Evolutionary conservation across 2,329 filamentous ascomycete species (phyloP).

Genomic region (Fusarium coffeatum): DNA sequence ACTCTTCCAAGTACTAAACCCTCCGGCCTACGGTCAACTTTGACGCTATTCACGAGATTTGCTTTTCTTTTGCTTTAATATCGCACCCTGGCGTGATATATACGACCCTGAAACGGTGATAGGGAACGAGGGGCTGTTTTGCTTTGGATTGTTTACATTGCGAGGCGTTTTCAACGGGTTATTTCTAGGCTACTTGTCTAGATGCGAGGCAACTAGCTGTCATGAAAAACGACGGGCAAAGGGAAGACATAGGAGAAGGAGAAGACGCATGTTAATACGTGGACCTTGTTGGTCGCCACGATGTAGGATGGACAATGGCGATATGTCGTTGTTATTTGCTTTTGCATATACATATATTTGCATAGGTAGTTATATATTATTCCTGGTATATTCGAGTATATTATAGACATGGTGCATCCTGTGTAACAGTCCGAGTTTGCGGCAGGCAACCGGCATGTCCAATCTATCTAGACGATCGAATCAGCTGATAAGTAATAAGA

Average conservation of each 20-base stretch:
- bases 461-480: background rate
- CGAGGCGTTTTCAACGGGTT: constrained; percentile 39
- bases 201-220: constrained; percentile 11
- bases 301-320: constrained; percentile 8
- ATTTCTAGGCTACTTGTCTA: constrained; percentile 9
- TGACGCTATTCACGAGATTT: constrained; percentile 36
- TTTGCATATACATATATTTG: constrained; percentile 34
- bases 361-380: constrained; percentile 37
- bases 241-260: constrained; percentile 12
- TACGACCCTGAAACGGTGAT: background rate
- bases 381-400: background rate
- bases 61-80: constrained; percentile 32
- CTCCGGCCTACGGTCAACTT: constrained; percentile 6
- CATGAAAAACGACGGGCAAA: constrained; percentile 23
- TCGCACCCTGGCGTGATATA: constrained; percentile 22
- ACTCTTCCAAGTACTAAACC: constrained; percentile 60
- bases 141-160: constrained; percentile 38
- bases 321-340: constrained; percentile 18
- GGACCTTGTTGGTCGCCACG: constrained; percentile 8
- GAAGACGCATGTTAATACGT: constrained; percentile 30
- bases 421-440: background rate
- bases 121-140: constrained; percentile 15
- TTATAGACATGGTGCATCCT: background rate
- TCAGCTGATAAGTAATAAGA: background rate
- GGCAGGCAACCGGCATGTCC: background rate